Base-by-base conservation (phyloP, 495 filamentous ascomycete genomes). In the Podospora anserina region DNA sequence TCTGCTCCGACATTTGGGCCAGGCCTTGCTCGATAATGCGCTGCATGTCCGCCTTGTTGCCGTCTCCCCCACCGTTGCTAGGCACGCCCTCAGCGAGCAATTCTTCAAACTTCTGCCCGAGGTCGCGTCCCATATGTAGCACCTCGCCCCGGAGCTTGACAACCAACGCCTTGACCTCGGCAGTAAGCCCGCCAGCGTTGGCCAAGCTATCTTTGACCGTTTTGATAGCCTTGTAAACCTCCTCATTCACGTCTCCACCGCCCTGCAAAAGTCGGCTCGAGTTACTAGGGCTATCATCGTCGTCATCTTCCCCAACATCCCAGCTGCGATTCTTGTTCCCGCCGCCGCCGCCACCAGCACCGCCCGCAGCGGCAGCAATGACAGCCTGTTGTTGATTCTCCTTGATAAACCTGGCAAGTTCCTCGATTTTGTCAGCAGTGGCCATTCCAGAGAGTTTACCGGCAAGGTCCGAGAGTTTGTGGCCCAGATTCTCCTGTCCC, bases 141-240 rank as follows among this genome's bases (percentile, higher is more conserved):
- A 98, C 93, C 74, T 98, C 94, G 15, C 93, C 92, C 19, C 94
- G 89, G 53, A 99, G 83, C 71, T 97, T 94, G 55, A 92, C 88
- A 15, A 97, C 90, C 18, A 96, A 81, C 2, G 90, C 88, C 78
- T 97, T 99, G 53, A 97, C 91, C 77, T 96, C 91, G 66, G 91
- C 90, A 4, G 93, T 95, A 74, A 95, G 84, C 16, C 92, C 89
- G 70, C 94, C 93, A 62, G 90, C 85, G 81, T 96, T 90, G 26
- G 90, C 84, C 67, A 97, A 90, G 73, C 91, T 94, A 71, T 92
- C 92, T 76, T 94, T 96, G 67, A 99, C 89, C 63, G 89, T 89
- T 63, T 86, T 86, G 58, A 99, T 87, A 65, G 94, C 84, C 57
- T 90, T 87, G 34, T 93, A 73, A 68, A 97, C 79, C 66, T 97